Base-by-base conservation (phyloP, 2,329 filamentous ascomycete genomes). In the Arthrinium phaeospermum region DNA sequence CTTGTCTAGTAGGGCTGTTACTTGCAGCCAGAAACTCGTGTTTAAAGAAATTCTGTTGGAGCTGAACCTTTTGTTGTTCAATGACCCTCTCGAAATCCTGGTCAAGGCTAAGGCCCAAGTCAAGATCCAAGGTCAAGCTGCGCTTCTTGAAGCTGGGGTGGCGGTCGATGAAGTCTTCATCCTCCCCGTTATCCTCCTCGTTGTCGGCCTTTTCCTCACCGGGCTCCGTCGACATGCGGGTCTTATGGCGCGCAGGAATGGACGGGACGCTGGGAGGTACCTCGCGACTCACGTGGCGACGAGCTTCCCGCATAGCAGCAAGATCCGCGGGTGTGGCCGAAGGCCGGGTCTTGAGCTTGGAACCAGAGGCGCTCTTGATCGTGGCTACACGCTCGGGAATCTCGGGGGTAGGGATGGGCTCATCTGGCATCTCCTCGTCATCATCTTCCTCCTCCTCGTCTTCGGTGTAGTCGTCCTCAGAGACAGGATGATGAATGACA, bases 11-110 rank as follows among this genome's bases (percentile, higher is more conserved):
- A 71, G 75, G 76, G 71, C 76, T 80, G 75, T 75, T 73, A 73
- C 77, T 78, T 73, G 76, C 71, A 75, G 75, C 72, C 68, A 75
- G 57, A 68, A 77, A 75, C 47, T 77, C 22, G 57, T 74, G 70
- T 71, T 75, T 70, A 46, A 74, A 73, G 67, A 77, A 74, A 78
- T 80, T 70, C 73, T 79, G 78, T 78, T 81, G 76, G 77, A 88
- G 90, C 85, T 86, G 86, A 88, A 98, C 95, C 95, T 98, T 98
- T 93, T 98, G 95, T 81, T 92, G 90, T 85, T 98, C 95, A 78
- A 98, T 97, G 71, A 98, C 94, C 73, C 96, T 91, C 79, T 98
- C 95, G 83, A 98, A 98, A 81, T 98, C 96, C 78, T 93, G 90
- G 78, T 97, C 94, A 67, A 98, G 89, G 75, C 94, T 96, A 75